Evolutionary conservation across 2,329 filamentous ascomycete species (phyloP).

Genomic region (Talaromyces sp.): DNA sequence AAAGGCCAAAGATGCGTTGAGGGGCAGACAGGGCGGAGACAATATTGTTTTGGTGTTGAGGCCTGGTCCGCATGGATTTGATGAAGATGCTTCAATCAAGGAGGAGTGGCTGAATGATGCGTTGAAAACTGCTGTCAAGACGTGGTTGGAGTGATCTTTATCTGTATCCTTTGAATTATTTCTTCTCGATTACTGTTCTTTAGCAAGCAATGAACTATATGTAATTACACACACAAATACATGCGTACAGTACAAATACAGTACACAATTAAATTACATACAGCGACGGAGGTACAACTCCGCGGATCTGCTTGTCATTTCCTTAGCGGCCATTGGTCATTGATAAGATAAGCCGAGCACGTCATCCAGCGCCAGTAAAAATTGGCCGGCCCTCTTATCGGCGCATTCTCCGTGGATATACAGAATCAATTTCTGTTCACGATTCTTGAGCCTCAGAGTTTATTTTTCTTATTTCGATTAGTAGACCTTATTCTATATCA

Average conservation of each 20-base stretch:
- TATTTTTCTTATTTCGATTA: not conserved
- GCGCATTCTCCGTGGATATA: not conserved
- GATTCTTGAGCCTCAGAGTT: not conserved
- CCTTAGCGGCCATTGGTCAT: not conserved
- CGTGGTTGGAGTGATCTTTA: slow-evolving; percentile 13
- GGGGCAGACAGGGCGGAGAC: slow-evolving; percentile 23
- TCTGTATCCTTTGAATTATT: not conserved
- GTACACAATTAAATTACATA: not conserved
- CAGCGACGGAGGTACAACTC: not conserved
- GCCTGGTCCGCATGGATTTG: slow-evolving; percentile 40
- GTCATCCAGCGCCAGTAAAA: slow-evolving; percentile 7
- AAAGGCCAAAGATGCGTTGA: slow-evolving; percentile 23
- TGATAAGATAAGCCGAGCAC: slow-evolving; percentile 6
- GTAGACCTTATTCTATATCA: not conserved
- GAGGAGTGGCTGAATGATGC: slow-evolving; percentile 12
- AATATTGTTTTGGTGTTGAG: slow-evolving; percentile 25
- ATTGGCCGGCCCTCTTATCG: not conserved
- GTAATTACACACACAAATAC: not conserved
- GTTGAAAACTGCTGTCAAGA: slow-evolving; percentile 12
- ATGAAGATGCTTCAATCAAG: slow-evolving; percentile 18
- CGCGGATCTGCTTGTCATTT: not conserved
- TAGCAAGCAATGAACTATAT: not conserved
- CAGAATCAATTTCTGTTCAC: not conserved
- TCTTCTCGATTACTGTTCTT: not conserved
- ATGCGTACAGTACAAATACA: not conserved